These are phyloP conservation scores for Fusarium gaditjirri DNA, from an alignment of 2,329 filamentous ascomycete species.

Conservation along the genomic window DNA sequence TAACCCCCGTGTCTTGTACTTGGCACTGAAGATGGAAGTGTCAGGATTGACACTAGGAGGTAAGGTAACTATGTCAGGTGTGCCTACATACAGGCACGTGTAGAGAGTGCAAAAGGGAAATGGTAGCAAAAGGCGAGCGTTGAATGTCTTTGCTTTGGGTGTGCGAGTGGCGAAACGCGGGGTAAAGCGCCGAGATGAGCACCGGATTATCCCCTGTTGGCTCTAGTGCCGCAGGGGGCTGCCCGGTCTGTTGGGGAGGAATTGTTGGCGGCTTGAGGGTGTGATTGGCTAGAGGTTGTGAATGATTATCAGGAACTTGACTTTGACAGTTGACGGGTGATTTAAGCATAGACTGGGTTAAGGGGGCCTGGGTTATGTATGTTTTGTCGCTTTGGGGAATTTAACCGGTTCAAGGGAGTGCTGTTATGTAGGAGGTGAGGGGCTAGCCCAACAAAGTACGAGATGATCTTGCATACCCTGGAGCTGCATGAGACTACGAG, in stretches of 20 bases:
- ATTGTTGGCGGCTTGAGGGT: not conserved
- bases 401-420: not conserved
- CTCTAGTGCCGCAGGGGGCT: constrained; percentile 10
- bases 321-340: not conserved
- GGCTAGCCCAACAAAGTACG: constrained; percentile 14
- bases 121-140: constrained; percentile 10
- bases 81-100: not conserved
- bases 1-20: not conserved
- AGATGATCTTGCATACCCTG: not conserved
- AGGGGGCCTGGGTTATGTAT: not conserved
- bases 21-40: not conserved
- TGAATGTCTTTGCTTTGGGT: constrained; percentile 8
- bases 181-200: constrained; percentile 27
- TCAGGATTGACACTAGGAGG: constrained; percentile 1
- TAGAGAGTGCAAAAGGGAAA: not conserved
- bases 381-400: not conserved
- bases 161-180: constrained; percentile 30
- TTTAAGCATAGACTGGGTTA: not conserved
- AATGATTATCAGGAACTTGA: constrained; percentile 9
- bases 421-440: not conserved
- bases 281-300: constrained; percentile 8
- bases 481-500: not conserved
- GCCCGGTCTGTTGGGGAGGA: constrained; percentile 14
- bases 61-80: not conserved
- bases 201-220: constrained; percentile 28